A percentile compares a stretch with the other conserved stretches of the same genome.
Conservation (phyloP, 78 protist genomes). For the Dictyostelium capitatum region DNA sequence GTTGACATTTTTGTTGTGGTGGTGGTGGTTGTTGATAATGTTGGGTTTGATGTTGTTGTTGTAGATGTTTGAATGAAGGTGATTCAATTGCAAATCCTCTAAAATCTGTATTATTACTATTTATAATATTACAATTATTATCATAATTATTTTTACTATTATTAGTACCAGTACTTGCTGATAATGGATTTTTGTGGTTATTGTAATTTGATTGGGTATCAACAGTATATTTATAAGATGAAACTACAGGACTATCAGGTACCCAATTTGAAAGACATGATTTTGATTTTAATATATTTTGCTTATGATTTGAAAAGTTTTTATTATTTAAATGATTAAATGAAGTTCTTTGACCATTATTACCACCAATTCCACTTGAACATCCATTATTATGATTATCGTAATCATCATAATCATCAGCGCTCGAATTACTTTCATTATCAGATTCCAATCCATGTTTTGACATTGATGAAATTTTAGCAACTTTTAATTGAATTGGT, state of each 20-base stretch:
- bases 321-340: conserved; percentile 13
- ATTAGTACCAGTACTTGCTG: neutral
- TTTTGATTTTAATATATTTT: neutral
- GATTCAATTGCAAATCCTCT: neutral
- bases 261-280: conserved; percentile 20
- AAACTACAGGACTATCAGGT: neutral
- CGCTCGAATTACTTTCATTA: neutral
- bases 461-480: conserved; percentile 20
- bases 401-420: neutral
- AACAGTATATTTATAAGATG: neutral
- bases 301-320: neutral
- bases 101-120: neutral
- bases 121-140: neutral
- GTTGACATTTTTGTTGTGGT: neutral
- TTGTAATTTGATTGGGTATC: neutral
- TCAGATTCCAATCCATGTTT: conserved; percentile 40
- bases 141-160: neutral
- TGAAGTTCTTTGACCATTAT: neutral
- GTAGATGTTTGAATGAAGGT: neutral
- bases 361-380: neutral
- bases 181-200: neutral
- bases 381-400: neutral
- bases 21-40: neutral
- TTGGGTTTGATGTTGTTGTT: neutral
- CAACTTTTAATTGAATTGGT: neutral